Conservation (phyloP, 306 rosid genomes). For the Quercus aquifolioides region DNA sequence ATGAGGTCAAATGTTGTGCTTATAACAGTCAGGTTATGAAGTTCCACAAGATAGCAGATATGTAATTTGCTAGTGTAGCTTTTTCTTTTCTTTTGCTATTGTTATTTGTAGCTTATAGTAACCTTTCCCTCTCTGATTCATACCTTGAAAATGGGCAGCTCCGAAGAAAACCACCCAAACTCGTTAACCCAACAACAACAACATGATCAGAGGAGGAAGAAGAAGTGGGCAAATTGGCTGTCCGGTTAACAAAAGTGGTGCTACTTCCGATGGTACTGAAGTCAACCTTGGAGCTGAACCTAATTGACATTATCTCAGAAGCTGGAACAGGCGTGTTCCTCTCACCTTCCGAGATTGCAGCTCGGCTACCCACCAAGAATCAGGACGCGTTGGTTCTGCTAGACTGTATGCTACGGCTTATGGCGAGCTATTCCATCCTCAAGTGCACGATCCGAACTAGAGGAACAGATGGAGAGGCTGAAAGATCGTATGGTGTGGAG, state of each 20-base stretch:
- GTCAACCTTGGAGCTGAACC: slow-evolving; percentile 24
- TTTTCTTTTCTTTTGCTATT: too few species aligned
- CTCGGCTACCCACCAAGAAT: slow-evolving; percentile 18
- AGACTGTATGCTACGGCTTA: slow-evolving; percentile 31
- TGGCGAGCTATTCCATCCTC: slow-evolving; percentile 23
- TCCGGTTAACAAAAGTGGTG: neutral
- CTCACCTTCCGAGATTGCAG: slow-evolving; percentile 23
- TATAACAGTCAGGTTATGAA: slow-evolving; percentile 24
- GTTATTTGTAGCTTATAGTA: too few species aligned
- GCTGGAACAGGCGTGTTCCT: slow-evolving; percentile 20
- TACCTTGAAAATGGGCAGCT: neutral
- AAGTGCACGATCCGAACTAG: slow-evolving; percentile 11
- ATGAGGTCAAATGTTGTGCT: slow-evolving; percentile 2
- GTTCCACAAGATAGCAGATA: neutral
- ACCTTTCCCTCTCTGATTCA: too few species aligned
- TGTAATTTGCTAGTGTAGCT: too few species aligned
- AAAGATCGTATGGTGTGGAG: slow-evolving; percentile 17
- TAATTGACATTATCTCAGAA: slow-evolving; percentile 24
- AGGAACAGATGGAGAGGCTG: neutral
- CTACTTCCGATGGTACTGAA: slow-evolving; percentile 20
- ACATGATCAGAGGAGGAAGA: neutral
- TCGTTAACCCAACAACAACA: neutral
- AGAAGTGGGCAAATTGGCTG: slow-evolving; percentile 19
- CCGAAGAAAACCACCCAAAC: neutral
- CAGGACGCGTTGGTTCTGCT: slow-evolving; percentile 13